Percentiles rank a stretch among this genome's conserved stretches.
Conservation (phyloP, 768 basidiomycete genomes). For the Agaricus subrufescens region DNA sequence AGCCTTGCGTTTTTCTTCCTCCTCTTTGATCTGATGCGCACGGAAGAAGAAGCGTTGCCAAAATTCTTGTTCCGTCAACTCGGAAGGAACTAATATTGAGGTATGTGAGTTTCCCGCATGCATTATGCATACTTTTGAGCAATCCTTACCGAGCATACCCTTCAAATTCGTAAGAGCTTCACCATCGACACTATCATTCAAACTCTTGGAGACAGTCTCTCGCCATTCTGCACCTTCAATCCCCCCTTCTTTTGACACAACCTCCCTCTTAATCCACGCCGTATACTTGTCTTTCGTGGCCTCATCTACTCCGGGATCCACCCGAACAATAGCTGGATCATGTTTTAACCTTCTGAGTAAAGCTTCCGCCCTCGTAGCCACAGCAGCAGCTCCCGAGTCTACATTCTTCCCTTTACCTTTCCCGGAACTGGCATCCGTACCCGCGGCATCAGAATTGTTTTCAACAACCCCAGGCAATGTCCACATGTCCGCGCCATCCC, state of each 20-base stretch:
- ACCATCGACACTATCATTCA: constrained; percentile 50
- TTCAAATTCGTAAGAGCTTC: constrained; percentile 45
- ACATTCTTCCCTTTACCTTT: constrained; percentile 23
- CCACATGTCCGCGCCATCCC: constrained; percentile 91
- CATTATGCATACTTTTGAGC: not conserved
- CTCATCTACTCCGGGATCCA: constrained; percentile 68
- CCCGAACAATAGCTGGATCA: constrained; percentile 69
- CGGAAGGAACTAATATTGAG: constrained; percentile 55
- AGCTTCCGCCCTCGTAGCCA: constrained; percentile 72
- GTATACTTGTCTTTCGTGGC: constrained; percentile 48
- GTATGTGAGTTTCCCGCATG: constrained; percentile 1
- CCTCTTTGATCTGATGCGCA: constrained; percentile 70
- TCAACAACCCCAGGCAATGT: constrained; percentile 50
- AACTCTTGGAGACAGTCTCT: constrained; percentile 38
- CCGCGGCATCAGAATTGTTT: constrained; percentile 10
- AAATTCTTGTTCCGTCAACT: constrained; percentile 60
- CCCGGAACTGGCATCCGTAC: constrained; percentile 1
- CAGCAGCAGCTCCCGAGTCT: constrained; percentile 42
- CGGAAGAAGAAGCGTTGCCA: constrained; percentile 93
- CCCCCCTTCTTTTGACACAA: constrained; percentile 51
- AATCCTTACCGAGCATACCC: constrained; percentile 51
- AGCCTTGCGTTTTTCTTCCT: constrained; percentile 75
- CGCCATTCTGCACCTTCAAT: constrained; percentile 57
- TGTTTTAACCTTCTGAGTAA: constrained; percentile 68
- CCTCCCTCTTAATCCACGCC: constrained; percentile 51